These are phyloP conservation scores for Chlamydomonas asymmetrica DNA, from an alignment of 139 green algal species.

Conservation along the genomic window DNA sequence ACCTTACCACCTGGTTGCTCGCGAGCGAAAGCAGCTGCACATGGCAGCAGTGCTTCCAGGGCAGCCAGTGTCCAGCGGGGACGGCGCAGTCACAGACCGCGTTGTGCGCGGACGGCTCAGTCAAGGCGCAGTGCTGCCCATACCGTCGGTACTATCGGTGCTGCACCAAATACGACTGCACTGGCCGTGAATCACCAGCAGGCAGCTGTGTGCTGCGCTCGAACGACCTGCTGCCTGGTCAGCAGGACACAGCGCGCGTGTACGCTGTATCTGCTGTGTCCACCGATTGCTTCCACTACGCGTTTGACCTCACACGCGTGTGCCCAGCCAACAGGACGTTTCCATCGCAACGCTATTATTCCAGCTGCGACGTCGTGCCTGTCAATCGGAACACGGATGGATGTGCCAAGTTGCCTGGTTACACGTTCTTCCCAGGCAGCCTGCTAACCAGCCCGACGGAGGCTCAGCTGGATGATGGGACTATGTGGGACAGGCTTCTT, in stretches of 20 bases:
- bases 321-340: conserved; percentile 14
- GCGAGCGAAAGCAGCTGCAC: conserved; percentile 4
- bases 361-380: neutral
- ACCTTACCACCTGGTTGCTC: conserved; percentile 3
- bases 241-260: neutral
- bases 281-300: conserved; percentile 21
- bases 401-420: conserved; percentile 25
- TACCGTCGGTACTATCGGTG: conserved; percentile 11
- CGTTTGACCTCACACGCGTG: neutral
- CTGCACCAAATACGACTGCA: conserved; percentile 8
- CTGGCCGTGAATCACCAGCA: neutral
- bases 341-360: neutral
- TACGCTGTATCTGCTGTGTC: conserved; percentile 22
- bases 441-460: neutral
- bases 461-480: conserved; percentile 11
- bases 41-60: conserved; percentile 15
- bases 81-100: conserved; percentile 2
- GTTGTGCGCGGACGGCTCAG: neutral
- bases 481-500: neutral
- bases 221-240: conserved; percentile 21
- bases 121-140: conserved; percentile 16
- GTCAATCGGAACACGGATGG: conserved; percentile 6
- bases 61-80: neutral
- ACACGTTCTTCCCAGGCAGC: conserved; percentile 10
- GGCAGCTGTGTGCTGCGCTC: conserved; percentile 14